Conservation (phyloP, 495 filamentous ascomycete genomes). For the Glonium stellatum region DNA sequence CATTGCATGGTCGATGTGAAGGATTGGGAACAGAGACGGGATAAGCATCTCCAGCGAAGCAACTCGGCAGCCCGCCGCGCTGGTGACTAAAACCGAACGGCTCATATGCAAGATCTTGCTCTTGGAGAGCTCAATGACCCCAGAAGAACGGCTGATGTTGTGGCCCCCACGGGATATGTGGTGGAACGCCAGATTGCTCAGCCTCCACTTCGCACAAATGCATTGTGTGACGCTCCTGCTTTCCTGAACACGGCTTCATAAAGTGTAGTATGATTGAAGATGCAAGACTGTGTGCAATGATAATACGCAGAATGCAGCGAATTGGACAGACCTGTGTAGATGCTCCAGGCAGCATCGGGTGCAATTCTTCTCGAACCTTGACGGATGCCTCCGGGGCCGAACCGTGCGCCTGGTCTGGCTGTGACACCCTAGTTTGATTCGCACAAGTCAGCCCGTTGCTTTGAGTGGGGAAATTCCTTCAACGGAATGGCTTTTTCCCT, state of each 20-base stretch:
- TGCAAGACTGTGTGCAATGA: too few species aligned
- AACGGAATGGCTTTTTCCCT: too few species aligned
- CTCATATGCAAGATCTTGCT: neutral
- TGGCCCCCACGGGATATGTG: too few species aligned
- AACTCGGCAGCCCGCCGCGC: neutral
- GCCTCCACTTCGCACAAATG: too few species aligned
- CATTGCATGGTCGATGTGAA: neutral
- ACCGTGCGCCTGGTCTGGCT: constrained; percentile 45
- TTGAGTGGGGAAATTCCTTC: neutral
- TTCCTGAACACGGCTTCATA: too few species aligned
- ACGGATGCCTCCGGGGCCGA: constrained; percentile 45
- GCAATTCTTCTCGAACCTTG: constrained; percentile 41
- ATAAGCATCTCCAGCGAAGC: too few species aligned
- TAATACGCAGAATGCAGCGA: too few species aligned
- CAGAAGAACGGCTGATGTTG: too few species aligned
- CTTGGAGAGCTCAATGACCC: neutral
- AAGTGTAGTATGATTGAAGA: too few species aligned
- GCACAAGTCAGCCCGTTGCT: neutral
- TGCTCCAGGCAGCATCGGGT: constrained; percentile 34
- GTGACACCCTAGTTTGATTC: constrained; percentile 37
- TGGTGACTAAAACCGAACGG: neutral
- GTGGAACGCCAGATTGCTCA: too few species aligned
- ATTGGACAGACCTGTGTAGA: constrained; percentile 37
- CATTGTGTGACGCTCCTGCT: too few species aligned
- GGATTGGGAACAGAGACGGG: neutral